These are phyloP conservation scores for Populus deltoides DNA, from an alignment of 345 rosid genomes.

Conservation along the genomic window DNA sequence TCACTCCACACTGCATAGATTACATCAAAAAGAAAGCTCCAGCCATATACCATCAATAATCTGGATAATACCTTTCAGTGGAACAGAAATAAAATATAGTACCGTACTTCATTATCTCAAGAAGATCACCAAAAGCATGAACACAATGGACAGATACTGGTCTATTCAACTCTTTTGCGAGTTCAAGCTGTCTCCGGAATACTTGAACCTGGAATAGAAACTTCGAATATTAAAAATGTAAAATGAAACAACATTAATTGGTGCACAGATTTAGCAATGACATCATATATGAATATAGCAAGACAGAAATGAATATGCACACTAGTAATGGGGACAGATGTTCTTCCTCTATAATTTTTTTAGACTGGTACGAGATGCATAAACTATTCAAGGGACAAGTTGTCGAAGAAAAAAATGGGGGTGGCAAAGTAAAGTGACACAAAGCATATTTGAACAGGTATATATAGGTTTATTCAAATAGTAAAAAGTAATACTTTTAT, in stretches of 20 bases:
- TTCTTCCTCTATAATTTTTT: neutral
- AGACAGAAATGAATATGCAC: neutral
- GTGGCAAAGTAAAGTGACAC: neutral
- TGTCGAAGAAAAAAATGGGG: too few species aligned
- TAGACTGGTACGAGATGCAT: neutral
- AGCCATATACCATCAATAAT: neutral
- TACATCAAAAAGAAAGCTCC: neutral
- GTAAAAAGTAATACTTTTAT: neutral
- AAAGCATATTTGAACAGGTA: neutral
- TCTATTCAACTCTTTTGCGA: slow-evolving; percentile 74
- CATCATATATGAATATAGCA: neutral
- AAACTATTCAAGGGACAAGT: neutral
- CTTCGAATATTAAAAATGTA: neutral
- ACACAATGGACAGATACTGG: slow-evolving; percentile 88
- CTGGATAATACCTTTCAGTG: neutral
- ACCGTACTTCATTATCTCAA: slow-evolving; percentile 66
- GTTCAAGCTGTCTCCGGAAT: slow-evolving; percentile 73
- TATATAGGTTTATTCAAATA: neutral
- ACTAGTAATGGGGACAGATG: neutral
- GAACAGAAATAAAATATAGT: neutral
- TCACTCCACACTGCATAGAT: neutral
- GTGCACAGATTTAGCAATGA: too few species aligned
- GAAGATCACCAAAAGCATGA: slow-evolving; percentile 83
- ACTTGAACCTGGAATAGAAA: slow-evolving; percentile 48
- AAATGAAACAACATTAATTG: neutral